These are phyloP conservation scores for Cytospora piceicola DNA, from an alignment of 2,329 filamentous ascomycete species.

Conservation along the genomic window DNA sequence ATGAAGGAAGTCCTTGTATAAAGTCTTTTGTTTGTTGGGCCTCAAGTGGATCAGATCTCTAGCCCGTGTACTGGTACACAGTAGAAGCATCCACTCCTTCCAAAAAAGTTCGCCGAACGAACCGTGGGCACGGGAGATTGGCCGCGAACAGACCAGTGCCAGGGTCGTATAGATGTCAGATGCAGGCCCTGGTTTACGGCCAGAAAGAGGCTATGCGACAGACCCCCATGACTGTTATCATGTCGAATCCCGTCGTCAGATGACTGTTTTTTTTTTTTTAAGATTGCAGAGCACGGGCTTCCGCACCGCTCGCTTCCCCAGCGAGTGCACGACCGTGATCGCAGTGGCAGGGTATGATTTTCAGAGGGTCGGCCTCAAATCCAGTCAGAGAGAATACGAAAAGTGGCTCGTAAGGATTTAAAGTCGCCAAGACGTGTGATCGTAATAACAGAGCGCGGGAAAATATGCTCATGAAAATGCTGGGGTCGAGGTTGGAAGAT, in stretches of 20 bases:
- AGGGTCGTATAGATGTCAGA: slow-evolving; percentile 1
- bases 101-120: slow-evolving; percentile 11
- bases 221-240: neutral
- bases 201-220: neutral
- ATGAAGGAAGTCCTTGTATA: neutral
- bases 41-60: slow-evolving; percentile 4
- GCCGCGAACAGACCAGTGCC: neutral
- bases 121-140: slow-evolving; percentile 14
- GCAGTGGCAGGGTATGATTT: neutral
- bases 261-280: slow-evolving; percentile 9
- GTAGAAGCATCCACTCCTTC: slow-evolving; percentile 23
- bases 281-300: neutral
- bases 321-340: neutral
- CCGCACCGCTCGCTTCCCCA: neutral
- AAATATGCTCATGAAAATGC: neutral
- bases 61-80: neutral
- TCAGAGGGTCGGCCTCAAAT: too few species aligned
- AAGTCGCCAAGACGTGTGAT: neutral
- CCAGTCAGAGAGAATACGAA: neutral
- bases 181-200: neutral
- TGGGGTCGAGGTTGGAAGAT: neutral
- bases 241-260: slow-evolving; percentile 9
- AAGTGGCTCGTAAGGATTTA: slow-evolving; percentile 5
- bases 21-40: neutral
- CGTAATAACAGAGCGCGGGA: too few species aligned